phyloP scores from a whole-genome alignment of 768 basidiomycete species.

The Amanita brunnescens region DNA sequence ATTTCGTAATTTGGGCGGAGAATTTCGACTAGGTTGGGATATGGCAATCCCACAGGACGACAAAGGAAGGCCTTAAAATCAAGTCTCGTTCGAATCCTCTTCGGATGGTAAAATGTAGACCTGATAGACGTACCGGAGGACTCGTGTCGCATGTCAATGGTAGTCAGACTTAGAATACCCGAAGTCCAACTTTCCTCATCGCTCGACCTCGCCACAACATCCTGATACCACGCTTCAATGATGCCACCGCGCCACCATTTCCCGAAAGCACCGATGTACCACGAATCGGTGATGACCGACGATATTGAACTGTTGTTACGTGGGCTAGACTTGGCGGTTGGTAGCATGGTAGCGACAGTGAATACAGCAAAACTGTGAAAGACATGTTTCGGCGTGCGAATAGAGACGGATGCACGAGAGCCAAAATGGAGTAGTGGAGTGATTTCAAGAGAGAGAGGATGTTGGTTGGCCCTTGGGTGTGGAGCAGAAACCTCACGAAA shows the following conservation, averaged over 20 bases:
- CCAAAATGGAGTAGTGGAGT: conserved; percentile 72
- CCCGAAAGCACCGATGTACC: conserved; percentile 89
- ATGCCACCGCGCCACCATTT: conserved; percentile 84
- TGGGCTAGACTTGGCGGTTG: conserved; percentile 34
- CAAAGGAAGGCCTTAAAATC: conserved; percentile 38
- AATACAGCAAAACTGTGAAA: conserved; percentile 84
- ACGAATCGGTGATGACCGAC: conserved; percentile 60
- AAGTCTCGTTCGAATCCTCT: conserved; percentile 5
- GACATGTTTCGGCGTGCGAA: conserved; percentile 84
- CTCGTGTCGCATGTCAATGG: conserved; percentile 59
- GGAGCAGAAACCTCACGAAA: conserved; percentile 19
- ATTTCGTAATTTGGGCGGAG: conserved; percentile 50
- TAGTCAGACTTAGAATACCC: conserved; percentile 69
- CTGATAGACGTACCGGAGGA: conserved; percentile 43
- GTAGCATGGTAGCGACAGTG: conserved; percentile 73
- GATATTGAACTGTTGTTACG: conserved; percentile 33
- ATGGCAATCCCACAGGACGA: conserved; percentile 36
- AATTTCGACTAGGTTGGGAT: conserved; percentile 25
- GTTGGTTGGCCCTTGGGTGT: conserved; percentile 17
- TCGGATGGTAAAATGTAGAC: conserved; percentile 2
- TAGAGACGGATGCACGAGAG: conserved; percentile 85
- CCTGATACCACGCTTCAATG: conserved; percentile 75
- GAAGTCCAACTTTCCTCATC: conserved; percentile 71
- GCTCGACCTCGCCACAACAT: conserved; percentile 52
- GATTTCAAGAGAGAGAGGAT: conserved; percentile 24